A percentile compares a stretch with the other conserved stretches of the same genome.
Conservation (phyloP, 169 alveolate species). For the Plasmodium malariae region DNA sequence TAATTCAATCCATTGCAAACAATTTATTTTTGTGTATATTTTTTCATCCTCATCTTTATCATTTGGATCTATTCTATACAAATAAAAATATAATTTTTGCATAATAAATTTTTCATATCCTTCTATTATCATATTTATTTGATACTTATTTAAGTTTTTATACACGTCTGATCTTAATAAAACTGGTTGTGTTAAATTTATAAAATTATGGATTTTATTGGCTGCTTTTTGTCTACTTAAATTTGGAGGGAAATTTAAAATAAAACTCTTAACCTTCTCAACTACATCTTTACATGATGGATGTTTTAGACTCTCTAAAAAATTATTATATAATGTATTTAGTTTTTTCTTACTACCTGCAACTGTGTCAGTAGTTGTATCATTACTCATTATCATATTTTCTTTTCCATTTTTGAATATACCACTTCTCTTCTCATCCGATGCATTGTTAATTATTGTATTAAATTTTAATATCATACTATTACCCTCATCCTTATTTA, state of each 20-base stretch:
- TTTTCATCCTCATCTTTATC: conserved; percentile 84
- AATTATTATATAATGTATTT: conserved; percentile 84
- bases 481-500: not conserved
- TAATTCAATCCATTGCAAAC: conserved; percentile 83
- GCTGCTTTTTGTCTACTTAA: conserved; percentile 82
- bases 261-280: conserved; percentile 79
- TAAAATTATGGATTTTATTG: conserved; percentile 80
- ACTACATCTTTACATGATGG: conserved; percentile 84
- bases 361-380: not conserved
- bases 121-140: conserved; percentile 38
- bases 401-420: not conserved
- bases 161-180: conserved; percentile 60
- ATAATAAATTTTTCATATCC: conserved; percentile 66
- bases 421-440: not conserved
- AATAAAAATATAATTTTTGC: conserved; percentile 81
- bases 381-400: not conserved
- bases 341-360: conserved; percentile 47
- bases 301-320: conserved; percentile 85
- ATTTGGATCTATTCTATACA: conserved; percentile 79
- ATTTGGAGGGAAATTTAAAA: conserved; percentile 76
- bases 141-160: conserved; percentile 77
- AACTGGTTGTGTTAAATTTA: conserved; percentile 53
- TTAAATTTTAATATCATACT: not conserved
- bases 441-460: not conserved
- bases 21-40: conserved; percentile 79